Evolutionary conservation across 2,329 filamentous ascomycete species (phyloP), one percentile per base, ranked within the genome.

Genomic region (Aspergillus japonicus): DNA sequence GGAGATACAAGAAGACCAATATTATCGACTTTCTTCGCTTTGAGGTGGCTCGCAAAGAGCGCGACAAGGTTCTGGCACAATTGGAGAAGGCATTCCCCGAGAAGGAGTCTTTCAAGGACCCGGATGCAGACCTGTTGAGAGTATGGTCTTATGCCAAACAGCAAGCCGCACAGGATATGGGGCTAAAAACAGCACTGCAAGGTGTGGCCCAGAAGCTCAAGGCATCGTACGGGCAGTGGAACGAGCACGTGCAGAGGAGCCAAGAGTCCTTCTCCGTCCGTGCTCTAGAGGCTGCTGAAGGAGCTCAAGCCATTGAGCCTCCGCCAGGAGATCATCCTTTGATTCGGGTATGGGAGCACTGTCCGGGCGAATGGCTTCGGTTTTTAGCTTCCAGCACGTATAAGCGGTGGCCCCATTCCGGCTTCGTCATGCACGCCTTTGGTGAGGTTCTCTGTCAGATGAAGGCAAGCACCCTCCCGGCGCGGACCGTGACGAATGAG

Each of bases 21-120:
- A 75, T 82, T 39, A 72, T 80, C 19, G 80, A 82, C 55, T 75
- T 75, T 56, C 67, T 82, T 11, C 77, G 73, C 42, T 81, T 81
- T 50, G 59, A 70, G 1, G 73, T 81, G 7, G 77, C 78, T 7
- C 59, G 64, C 10, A 60, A 61, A 0, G 71, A 75, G 47, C 71
- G 66, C 3, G 44, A 73, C 4, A 60, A 62, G 1, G 71, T 76
- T 1, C 61, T 78, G 0, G 61, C 50, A 6, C 63, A 73, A 3
- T 73, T 81, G 8, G 62, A 73, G 6, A 61, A 65, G 0, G 61
- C 64, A 2, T 76, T 71, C 49, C 61, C 69, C 0, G 66, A 70
- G 29, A 31, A 51, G 6, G 64, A 67, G 5, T 54, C 47, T 8
- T 39, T 48, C 5, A 16, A 54, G 11, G 39, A 58, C 1, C 59